These are phyloP conservation scores for Jimgerdemannia flammicorona DNA, from an alignment of 192 early-diverging fungal species.

Conservation along the genomic window DNA sequence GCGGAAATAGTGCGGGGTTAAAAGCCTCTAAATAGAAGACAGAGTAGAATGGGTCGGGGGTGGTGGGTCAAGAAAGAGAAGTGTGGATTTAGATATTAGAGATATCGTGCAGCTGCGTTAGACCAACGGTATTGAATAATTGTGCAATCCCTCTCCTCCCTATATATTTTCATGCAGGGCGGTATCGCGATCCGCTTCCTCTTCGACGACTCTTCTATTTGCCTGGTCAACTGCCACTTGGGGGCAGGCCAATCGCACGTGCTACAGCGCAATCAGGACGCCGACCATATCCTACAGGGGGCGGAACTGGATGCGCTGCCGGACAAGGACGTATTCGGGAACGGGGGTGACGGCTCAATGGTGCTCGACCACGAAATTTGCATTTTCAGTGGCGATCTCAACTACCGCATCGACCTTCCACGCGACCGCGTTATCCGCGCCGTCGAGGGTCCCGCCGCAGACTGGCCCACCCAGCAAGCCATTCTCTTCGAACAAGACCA, in stretches of 20 bases:
- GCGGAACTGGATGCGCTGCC: slow-evolving; percentile 15
- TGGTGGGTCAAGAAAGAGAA: not conserved
- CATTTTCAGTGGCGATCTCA: slow-evolving; percentile 90
- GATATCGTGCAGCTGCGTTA: not conserved
- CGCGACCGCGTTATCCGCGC: slow-evolving; percentile 65
- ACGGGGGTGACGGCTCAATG: slow-evolving; percentile 86
- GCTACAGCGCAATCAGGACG: slow-evolving; percentile 70
- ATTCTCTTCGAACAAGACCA: slow-evolving; percentile 64
- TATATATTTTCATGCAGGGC: slow-evolving; percentile 44
- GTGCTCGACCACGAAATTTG: slow-evolving; percentile 75
- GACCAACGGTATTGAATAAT: not conserved
- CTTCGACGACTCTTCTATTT: slow-evolving; percentile 76
- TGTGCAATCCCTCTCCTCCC: not conserved
- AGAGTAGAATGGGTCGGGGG: not conserved
- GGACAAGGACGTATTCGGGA: slow-evolving; percentile 46
- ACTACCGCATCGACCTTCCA: slow-evolving; percentile 82
- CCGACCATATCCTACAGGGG: slow-evolving; percentile 59
- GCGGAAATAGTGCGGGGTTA: no score
- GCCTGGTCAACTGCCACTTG: slow-evolving; percentile 84
- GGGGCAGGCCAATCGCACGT: slow-evolving; percentile 81
- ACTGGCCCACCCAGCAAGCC: slow-evolving; percentile 51
- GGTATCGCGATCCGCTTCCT: slow-evolving; percentile 72
- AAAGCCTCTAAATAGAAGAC: no score
- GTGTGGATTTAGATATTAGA: slow-evolving; percentile 2
- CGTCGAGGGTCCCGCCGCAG: slow-evolving; percentile 7